Conservation (phyloP, 306 rosid species). For the Ochetophila trinervis region DNA sequence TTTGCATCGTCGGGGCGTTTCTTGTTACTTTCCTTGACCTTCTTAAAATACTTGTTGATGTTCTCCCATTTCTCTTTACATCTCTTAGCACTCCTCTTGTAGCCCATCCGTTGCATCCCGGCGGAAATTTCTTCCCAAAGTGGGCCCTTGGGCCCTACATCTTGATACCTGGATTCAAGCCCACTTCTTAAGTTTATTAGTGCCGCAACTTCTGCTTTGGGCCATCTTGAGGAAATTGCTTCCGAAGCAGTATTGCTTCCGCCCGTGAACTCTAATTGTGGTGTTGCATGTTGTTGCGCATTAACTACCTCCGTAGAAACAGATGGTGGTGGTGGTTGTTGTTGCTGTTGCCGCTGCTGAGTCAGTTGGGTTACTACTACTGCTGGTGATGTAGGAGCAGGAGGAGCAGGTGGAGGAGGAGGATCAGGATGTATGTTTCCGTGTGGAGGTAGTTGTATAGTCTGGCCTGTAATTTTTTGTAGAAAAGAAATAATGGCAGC, state of each 20-base stretch:
- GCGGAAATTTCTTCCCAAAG: constrained; percentile 47
- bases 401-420: constrained; percentile 17
- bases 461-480: constrained; percentile 45
- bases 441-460: constrained; percentile 33
- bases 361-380: neutral
- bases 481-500: constrained; percentile 43
- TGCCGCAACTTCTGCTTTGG: constrained; percentile 40
- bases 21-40: constrained; percentile 40
- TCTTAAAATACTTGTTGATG: constrained; percentile 42
- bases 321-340: neutral
- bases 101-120: constrained; percentile 33
- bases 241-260: constrained; percentile 19
- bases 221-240: constrained; percentile 42
- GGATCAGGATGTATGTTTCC: too few species aligned
- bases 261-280: constrained; percentile 12
- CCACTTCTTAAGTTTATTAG: constrained; percentile 43
- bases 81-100: constrained; percentile 33
- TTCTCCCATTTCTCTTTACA: constrained; percentile 42
- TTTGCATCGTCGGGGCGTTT: constrained; percentile 37
- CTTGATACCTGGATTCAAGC: constrained; percentile 40
- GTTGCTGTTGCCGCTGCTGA: neutral
- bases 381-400: constrained; percentile 12
- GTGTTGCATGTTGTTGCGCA: constrained; percentile 22
- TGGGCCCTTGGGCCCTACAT: constrained; percentile 46
- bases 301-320: neutral